phyloP scores from a whole-genome alignment of 2,329 filamentous ascomycete species.

The Colletotrichum godetiae region DNA sequence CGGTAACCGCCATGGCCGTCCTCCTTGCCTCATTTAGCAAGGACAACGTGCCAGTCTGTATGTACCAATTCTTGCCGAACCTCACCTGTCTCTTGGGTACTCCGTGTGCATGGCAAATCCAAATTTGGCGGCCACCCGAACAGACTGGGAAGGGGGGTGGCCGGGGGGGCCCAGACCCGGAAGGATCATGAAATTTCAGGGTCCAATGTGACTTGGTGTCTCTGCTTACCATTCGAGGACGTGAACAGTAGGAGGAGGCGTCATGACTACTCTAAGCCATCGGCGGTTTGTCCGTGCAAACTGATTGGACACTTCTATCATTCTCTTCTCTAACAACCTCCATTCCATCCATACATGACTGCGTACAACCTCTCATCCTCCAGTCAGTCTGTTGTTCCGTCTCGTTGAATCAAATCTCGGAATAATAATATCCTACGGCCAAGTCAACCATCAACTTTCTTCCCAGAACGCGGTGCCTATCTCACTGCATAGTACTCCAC shows the following conservation, averaged over 20 bases:
- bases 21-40: neutral
- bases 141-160: neutral
- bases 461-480: neutral
- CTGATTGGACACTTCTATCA: neutral
- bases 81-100: neutral
- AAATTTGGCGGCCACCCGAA: conserved; percentile 1
- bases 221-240: neutral
- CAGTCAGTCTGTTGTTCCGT: neutral
- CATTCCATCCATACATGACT: neutral
- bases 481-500: conserved; percentile 6
- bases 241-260: neutral
- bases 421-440: neutral
- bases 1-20: neutral
- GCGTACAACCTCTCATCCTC: neutral
- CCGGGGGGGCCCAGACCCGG: neutral
- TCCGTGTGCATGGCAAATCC: conserved; percentile 13
- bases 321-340: neutral
- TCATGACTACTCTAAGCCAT: conserved; percentile 5
- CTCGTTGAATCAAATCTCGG: neutral
- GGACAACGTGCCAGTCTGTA: neutral
- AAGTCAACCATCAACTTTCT: neutral
- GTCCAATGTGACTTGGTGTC: conserved; percentile 11
- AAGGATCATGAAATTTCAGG: conserved; percentile 25
- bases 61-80: neutral
- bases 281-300: neutral